Evolutionary conservation across 441 rosid species (phyloP).

Genomic region (Adansonia madagascariensis): DNA sequence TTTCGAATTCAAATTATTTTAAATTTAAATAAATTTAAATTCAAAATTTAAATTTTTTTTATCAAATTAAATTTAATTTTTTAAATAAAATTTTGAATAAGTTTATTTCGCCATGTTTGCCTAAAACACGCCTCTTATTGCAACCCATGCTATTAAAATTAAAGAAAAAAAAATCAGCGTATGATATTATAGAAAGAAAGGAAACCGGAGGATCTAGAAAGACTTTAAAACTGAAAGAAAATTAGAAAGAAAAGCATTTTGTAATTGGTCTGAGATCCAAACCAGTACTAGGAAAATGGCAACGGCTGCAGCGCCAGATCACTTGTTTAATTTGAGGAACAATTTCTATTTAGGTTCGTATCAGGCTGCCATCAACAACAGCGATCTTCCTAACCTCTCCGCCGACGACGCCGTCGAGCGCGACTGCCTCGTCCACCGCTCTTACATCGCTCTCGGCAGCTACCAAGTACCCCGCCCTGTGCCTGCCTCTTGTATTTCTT

Average conservation of each 20-base stretch:
- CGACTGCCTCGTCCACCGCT: conserved; percentile 80
- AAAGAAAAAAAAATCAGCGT: too few species aligned
- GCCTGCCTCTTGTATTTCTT: too few species aligned
- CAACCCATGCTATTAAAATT: too few species aligned
- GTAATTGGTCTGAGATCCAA: background rate
- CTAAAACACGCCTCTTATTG: too few species aligned
- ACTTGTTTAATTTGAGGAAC: conserved; percentile 76
- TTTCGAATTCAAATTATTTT: too few species aligned
- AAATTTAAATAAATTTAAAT: too few species aligned
- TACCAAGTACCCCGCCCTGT: conserved; percentile 50
- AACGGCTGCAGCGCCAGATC: conserved; percentile 65
- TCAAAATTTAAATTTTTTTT: too few species aligned
- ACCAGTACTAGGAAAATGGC: background rate
- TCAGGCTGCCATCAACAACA: conserved; percentile 88
- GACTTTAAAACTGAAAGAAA: background rate
- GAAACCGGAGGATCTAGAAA: too few species aligned
- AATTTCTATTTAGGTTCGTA: conserved; percentile 81
- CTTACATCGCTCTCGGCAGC: conserved; percentile 89
- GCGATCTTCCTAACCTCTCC: conserved; percentile 72
- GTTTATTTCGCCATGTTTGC: too few species aligned
- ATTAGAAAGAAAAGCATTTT: background rate
- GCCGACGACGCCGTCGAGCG: conserved; percentile 80
- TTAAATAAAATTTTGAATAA: too few species aligned
- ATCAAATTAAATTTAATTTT: too few species aligned
- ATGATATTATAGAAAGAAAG: too few species aligned